A percentile compares a stretch with the other conserved stretches of the same genome.
These are phyloP conservation scores for Amphibolis antarctica DNA, from an alignment of 106 monocot genomes.

Conservation along the genomic window DNA sequence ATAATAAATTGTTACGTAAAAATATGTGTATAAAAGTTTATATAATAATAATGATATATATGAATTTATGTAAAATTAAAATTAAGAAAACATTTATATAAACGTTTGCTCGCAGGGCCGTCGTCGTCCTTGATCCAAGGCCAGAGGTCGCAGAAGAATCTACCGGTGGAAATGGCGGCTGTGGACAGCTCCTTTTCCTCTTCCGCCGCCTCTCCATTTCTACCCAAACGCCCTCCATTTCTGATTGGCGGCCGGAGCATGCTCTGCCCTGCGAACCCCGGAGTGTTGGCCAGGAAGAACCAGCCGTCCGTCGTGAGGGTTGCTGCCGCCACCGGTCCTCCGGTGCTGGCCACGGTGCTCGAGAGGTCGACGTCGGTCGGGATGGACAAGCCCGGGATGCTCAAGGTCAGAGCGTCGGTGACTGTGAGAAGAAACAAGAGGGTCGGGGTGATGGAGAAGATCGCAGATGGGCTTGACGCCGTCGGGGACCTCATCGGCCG, in stretches of 20 bases:
- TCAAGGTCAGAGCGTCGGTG: constrained; percentile 48
- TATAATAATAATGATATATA: too few species aligned
- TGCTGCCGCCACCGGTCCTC: not conserved
- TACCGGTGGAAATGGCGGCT: not conserved
- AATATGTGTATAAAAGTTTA: too few species aligned
- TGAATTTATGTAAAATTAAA: too few species aligned
- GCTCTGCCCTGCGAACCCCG: not conserved
- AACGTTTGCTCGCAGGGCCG: too few species aligned
- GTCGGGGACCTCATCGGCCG: constrained; percentile 57
- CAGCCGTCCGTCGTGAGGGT: not conserved
- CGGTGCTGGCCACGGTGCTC: constrained; percentile 7
- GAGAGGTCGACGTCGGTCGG: constrained; percentile 16
- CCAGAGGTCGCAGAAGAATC: not conserved
- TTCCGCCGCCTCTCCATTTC: not conserved
- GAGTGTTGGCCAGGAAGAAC: not conserved
- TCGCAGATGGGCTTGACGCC: constrained; percentile 29
- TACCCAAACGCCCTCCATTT: not conserved
- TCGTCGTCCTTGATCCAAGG: too few species aligned
- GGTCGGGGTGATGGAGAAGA: constrained; percentile 45
- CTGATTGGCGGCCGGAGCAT: too few species aligned
- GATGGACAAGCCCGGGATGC: constrained; percentile 20
- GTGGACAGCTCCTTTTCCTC: not conserved
- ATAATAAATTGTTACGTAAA: too few species aligned
- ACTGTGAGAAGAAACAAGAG: constrained; percentile 66
- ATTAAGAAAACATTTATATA: too few species aligned